These are phyloP conservation scores for Suhomyces terraborum DNA, from an alignment of 1,139 yeast species.

Conservation along the genomic window DNA sequence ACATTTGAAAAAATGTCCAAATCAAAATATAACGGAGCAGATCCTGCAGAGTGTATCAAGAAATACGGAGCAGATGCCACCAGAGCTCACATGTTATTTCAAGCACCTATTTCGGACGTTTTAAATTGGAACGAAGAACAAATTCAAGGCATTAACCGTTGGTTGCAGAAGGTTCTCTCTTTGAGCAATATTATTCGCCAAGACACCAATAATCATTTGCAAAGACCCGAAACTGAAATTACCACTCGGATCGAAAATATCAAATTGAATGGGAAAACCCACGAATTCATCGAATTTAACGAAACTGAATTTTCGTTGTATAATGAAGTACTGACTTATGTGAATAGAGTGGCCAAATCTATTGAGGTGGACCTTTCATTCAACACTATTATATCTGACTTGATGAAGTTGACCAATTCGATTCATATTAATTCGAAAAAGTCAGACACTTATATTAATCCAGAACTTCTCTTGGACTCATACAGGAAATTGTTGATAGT, in stretches of 20 bases:
- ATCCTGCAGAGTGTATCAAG: slow-evolving; percentile 76
- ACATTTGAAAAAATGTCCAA: slow-evolving; percentile 93
- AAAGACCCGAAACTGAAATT: not conserved
- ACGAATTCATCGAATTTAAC: slow-evolving; percentile 27
- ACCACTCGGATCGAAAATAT: slow-evolving; percentile 17
- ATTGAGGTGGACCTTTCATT: slow-evolving; percentile 62
- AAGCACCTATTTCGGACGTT: slow-evolving; percentile 82
- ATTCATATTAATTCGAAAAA: slow-evolving; percentile 46
- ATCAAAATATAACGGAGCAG: slow-evolving; percentile 92
- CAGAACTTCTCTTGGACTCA: slow-evolving; percentile 39
- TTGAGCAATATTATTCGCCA: slow-evolving; percentile 19
- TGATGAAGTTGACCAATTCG: slow-evolving; percentile 77
- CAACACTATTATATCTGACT: slow-evolving; percentile 86
- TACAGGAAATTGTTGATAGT: slow-evolving; percentile 55
- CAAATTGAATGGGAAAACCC: slow-evolving; percentile 24
- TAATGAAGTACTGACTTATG: slow-evolving; percentile 55
- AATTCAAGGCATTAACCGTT: slow-evolving; percentile 83
- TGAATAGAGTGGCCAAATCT: slow-evolving; percentile 57
- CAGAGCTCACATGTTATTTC: slow-evolving; percentile 91
- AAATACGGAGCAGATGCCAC: slow-evolving; percentile 92
- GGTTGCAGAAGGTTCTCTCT: slow-evolving; percentile 68
- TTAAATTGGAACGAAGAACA: slow-evolving; percentile 89
- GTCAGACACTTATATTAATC: slow-evolving; percentile 23
- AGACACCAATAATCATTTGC: not conserved
- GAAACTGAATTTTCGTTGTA: slow-evolving; percentile 56